phyloP scores from a whole-genome alignment of 2,329 filamentous ascomycete species.

The Corinectria fuckeliana region DNA sequence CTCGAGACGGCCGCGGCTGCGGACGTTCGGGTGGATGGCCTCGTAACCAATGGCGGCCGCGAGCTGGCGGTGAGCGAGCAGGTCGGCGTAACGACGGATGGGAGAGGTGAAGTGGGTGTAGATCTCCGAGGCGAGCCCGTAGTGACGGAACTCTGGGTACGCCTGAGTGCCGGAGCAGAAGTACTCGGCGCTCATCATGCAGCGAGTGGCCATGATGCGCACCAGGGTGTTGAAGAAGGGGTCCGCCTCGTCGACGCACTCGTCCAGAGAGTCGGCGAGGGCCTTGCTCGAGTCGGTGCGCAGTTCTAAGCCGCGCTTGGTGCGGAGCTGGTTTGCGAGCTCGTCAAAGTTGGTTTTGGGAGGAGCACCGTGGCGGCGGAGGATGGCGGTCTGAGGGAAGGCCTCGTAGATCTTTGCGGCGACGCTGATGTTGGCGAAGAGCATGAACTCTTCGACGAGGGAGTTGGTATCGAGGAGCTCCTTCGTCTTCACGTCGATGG shows the following conservation, averaged over 20 bases:
- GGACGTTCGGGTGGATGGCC: constrained; percentile 78
- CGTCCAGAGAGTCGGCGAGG: constrained; percentile 91
- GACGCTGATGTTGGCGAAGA: constrained; percentile 96
- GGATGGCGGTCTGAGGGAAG: constrained; percentile 93
- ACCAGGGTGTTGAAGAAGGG: constrained; percentile 99
- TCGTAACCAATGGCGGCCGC: constrained; percentile 96
- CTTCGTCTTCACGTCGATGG: constrained; percentile 96
- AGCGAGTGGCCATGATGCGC: constrained; percentile 95
- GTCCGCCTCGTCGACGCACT: constrained; percentile 77
- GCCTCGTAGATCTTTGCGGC: constrained; percentile 88
- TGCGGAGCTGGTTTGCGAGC: constrained; percentile 85
- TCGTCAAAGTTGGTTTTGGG: constrained; percentile 98
- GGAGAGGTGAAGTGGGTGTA: constrained; percentile 99
- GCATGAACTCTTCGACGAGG: constrained; percentile 98
- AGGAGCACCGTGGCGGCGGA: constrained; percentile 89
- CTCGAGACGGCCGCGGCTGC: constrained; percentile 84
- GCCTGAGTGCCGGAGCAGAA: constrained; percentile 94
- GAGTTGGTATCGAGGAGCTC: constrained; percentile 94
- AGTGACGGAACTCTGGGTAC: constrained; percentile 94
- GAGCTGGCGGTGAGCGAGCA: constrained; percentile 91
- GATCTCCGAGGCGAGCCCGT: constrained; percentile 93
- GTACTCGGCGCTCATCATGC: constrained; percentile 99
- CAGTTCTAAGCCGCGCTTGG: constrained; percentile 82
- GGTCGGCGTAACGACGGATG: constrained; percentile 96
- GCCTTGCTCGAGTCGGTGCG: constrained; percentile 86